Percentiles rank a stretch among this genome's conserved stretches.
These are phyloP conservation scores for Lignosus rhinocerotis DNA, from an alignment of 1,284 basidiomycete genomes.

Conservation along the genomic window DNA sequence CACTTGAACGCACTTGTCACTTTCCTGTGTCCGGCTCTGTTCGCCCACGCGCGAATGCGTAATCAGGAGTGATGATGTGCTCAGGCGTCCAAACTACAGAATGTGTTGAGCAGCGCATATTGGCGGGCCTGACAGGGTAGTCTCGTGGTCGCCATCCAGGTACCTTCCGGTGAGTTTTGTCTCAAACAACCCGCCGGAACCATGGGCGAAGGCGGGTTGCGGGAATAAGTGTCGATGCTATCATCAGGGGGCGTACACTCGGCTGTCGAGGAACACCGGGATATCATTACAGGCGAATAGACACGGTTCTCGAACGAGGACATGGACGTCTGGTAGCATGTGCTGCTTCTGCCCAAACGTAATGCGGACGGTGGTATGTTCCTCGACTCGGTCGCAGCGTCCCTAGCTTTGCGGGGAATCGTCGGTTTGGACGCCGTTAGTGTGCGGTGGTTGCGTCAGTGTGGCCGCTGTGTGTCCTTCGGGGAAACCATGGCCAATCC, in stretches of 20 bases:
- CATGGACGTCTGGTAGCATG: neutral
- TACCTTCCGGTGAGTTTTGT: neutral
- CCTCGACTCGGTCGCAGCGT: neutral
- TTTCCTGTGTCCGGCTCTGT: too few species aligned
- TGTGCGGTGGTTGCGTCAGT: neutral
- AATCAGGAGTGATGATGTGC: too few species aligned
- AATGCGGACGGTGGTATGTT: neutral
- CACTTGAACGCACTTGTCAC: too few species aligned
- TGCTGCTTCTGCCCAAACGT: neutral
- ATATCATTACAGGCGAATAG: neutral
- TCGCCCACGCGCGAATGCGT: too few species aligned
- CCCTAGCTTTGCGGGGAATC: neutral
- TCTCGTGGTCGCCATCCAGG: neutral
- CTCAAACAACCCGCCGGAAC: neutral
- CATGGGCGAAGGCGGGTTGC: neutral
- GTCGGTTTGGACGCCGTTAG: neutral
- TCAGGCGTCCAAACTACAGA: too few species aligned
- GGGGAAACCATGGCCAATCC: neutral
- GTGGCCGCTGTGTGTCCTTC: neutral
- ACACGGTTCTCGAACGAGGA: neutral
- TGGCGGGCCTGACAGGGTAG: neutral
- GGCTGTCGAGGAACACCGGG: neutral
- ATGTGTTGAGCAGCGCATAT: neutral
- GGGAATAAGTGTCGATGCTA: neutral
- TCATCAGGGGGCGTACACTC: neutral